Evolutionary conservation across 2,329 filamentous ascomycete genomes (phyloP).

Genomic region (Aspergillus fumigatiaffinis): DNA sequence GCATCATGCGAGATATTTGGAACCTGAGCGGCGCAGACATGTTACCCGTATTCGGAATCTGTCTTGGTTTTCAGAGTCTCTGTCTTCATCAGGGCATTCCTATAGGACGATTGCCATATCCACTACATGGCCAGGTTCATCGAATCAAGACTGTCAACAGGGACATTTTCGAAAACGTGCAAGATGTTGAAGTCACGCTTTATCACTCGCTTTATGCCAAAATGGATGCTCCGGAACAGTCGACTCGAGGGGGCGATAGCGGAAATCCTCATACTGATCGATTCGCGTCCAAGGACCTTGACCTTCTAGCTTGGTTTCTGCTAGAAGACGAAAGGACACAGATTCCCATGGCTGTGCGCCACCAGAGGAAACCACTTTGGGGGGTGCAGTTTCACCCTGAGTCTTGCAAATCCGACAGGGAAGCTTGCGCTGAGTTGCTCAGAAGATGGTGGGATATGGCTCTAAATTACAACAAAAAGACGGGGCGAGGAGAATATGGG

Average conservation of each 20-base stretch:
- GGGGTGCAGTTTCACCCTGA: slow-evolving; percentile 90
- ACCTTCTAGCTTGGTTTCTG: slow-evolving; percentile 62
- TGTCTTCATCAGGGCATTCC: slow-evolving; percentile 63
- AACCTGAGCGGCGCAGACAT: slow-evolving; percentile 53
- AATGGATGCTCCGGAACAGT: slow-evolving; percentile 30
- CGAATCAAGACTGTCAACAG: slow-evolving; percentile 56
- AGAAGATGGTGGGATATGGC: slow-evolving; percentile 71
- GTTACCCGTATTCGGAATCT: slow-evolving; percentile 81
- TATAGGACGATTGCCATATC: slow-evolving; percentile 64
- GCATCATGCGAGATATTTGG: slow-evolving; percentile 77
- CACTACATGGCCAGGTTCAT: slow-evolving; percentile 78
- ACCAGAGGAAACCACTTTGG: slow-evolving; percentile 69
- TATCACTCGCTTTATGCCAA: slow-evolving; percentile 64
- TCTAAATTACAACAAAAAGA: slow-evolving; percentile 54
- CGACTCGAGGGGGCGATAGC: neutral
- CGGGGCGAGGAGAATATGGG: slow-evolving; percentile 20
- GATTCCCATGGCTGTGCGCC: slow-evolving; percentile 73
- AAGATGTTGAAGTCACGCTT: slow-evolving; percentile 64
- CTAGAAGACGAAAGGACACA: slow-evolving; percentile 35
- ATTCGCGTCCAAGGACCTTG: slow-evolving; percentile 23
- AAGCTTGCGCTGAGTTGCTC: slow-evolving; percentile 60
- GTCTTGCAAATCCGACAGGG: slow-evolving; percentile 69
- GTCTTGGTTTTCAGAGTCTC: slow-evolving; percentile 83
- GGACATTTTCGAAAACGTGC: slow-evolving; percentile 64
- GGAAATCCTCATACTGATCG: slow-evolving; percentile 4